Conservation (phyloP, 1,284 basidiomycete genomes). For the Ustilago tritici region DNA sequence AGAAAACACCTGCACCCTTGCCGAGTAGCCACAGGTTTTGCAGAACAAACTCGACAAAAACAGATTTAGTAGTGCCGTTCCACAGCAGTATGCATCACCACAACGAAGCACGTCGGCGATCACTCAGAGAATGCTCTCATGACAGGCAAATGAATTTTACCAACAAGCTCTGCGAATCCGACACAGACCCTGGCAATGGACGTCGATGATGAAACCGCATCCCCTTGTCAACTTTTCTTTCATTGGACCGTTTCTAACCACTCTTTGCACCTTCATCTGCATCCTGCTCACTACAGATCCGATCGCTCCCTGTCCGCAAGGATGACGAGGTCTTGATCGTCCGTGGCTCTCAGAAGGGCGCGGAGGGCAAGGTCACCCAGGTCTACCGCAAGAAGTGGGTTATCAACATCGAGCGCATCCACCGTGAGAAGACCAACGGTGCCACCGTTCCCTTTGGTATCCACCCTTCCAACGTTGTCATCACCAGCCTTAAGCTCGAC, state of each 20-base stretch:
- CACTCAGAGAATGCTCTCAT: too few relatives aligned
- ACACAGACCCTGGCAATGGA: slow-evolving; percentile 4
- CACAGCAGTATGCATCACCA: not conserved
- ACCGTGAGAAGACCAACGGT: slow-evolving; percentile 97
- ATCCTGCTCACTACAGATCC: slow-evolving; percentile 74
- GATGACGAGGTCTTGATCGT: slow-evolving; percentile 99
- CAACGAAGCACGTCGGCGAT: too few relatives aligned
- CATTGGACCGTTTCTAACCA: slow-evolving; percentile 4
- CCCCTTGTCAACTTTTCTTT: too few relatives aligned
- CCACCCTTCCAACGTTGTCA: slow-evolving; percentile 96
- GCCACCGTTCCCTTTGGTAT: slow-evolving; percentile 92
- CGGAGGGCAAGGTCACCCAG: slow-evolving; percentile 77
- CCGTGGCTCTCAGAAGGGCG: slow-evolving; percentile 77
- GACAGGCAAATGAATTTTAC: not conserved
- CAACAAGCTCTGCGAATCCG: not conserved
- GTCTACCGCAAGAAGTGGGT: slow-evolving; percentile 99
- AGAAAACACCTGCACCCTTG: not conserved
- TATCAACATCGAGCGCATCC: slow-evolving; percentile 97
- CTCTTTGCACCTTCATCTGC: slow-evolving; percentile 2
- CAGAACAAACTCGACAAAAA: not conserved
- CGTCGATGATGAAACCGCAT: slow-evolving; percentile 13
- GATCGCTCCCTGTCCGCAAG: slow-evolving; percentile 95
- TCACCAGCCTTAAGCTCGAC: slow-evolving; percentile 72
- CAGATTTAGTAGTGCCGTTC: not conserved
- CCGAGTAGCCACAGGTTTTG: not conserved